phyloP scores from a whole-genome alignment of 2,329 filamentous ascomycete species.

The Davidsoniella virescens region DNA sequence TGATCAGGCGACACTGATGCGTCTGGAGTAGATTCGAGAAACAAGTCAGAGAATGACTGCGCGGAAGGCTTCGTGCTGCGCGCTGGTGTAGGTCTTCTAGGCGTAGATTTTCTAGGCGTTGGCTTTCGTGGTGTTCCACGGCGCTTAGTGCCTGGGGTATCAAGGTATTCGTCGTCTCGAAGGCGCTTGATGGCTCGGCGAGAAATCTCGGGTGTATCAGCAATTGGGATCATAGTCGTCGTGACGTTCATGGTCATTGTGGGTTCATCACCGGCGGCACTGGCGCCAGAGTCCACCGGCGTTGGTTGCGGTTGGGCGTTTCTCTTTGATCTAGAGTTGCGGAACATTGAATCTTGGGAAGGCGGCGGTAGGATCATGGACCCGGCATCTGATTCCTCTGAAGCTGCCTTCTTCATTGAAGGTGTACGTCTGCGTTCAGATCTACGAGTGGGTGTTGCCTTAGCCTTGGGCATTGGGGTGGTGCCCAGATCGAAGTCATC shows the following conservation, averaged over 20 bases:
- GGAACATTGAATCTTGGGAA: not conserved
- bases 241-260: constrained; percentile 6
- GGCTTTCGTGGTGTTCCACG: not conserved
- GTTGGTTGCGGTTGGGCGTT: constrained; percentile 1
- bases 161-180: not conserved
- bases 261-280: constrained; percentile 5
- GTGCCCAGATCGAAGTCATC: constrained; percentile 6
- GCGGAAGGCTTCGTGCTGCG: not conserved
- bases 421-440: not conserved
- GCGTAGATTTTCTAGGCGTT: constrained; percentile 1
- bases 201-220: constrained; percentile 6
- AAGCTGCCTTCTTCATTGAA: not conserved
- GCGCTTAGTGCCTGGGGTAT: constrained; percentile 4
- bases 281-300: constrained; percentile 4
- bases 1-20: not conserved
- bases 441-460: not conserved
- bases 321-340: not conserved
- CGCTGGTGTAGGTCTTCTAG: constrained; percentile 5
- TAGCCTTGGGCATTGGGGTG: constrained; percentile 1
- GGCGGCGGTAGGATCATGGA: not conserved
- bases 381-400: constrained; percentile 3
- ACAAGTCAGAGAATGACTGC: constrained; percentile 2
- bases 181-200: not conserved
- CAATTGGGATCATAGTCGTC: constrained; percentile 8
- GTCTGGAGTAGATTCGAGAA: constrained; percentile 4